Percentiles rank a stretch among this genome's conserved stretches.
These are phyloP conservation scores for Colletotrichum trifolii DNA, from an alignment of 2,329 filamentous ascomycete species.

Conservation along the genomic window DNA sequence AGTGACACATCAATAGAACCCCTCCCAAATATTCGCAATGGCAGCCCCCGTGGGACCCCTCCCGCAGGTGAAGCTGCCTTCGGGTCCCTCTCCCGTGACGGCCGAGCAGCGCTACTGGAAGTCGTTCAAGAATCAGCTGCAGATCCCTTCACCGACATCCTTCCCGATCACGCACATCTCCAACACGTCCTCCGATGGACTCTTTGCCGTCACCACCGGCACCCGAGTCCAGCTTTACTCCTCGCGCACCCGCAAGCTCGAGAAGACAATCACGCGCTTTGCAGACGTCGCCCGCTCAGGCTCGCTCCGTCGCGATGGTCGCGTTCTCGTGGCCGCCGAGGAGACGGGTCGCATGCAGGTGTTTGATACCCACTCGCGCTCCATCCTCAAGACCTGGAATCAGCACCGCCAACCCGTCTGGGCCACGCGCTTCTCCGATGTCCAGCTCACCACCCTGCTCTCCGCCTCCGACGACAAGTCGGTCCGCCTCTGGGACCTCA, in stretches of 20 bases:
- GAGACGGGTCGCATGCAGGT: conserved; percentile 94
- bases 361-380: conserved; percentile 88
- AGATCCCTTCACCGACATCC: conserved; percentile 90
- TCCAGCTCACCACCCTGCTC: conserved; percentile 86
- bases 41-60: conserved; percentile 86
- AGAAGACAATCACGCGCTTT: conserved; percentile 95
- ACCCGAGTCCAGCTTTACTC: conserved; percentile 95
- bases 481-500: conserved; percentile 93
- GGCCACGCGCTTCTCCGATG: conserved; percentile 90
- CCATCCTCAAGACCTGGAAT: conserved; percentile 94
- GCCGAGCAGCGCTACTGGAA: conserved; percentile 97
- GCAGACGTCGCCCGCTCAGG: conserved; percentile 91
- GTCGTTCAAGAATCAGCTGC: conserved; percentile 90
- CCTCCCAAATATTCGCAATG: conserved; percentile 62
- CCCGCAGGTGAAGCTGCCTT: conserved; percentile 83
- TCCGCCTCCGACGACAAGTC: conserved; percentile 93
- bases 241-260: conserved; percentile 86
- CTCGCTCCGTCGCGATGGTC: conserved; percentile 87
- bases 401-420: conserved; percentile 95
- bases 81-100: conserved; percentile 84
- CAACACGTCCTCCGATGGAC: conserved; percentile 69
- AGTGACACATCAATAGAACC: background rate
- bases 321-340: conserved; percentile 90
- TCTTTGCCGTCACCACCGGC: conserved; percentile 94
- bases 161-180: conserved; percentile 93